Base-by-base conservation (phyloP, 176 grass and related monocot genomes). In the Neostapfia colusana region DNA sequence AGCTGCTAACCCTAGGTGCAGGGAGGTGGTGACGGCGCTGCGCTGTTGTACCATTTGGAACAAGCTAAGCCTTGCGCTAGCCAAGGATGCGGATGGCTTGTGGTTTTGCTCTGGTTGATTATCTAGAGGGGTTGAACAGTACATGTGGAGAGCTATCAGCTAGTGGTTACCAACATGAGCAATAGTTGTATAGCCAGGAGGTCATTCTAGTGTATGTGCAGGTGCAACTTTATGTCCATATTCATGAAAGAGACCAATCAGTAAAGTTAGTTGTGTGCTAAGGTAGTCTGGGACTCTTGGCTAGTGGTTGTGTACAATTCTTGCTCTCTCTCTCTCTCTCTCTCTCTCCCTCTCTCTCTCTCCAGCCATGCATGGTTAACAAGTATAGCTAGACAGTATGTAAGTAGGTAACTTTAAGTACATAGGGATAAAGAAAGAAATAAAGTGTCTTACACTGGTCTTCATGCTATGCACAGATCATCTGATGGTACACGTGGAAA, bases 221-320 rank as follows among this genome's bases (percentile, higher is more conserved):
- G 75, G 70, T 70, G 55, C 81, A 80, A 84, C 76, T 88, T 88
- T 88, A 88, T 84, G 81, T 84, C 86, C 76, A 75, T 88, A 56
- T 80, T 80, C 76, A 84, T 80, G 76, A 88, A 84, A 88, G 70
- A 80, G 81, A 88, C 75, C 76, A 80, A 84, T 80, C 86, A 88
- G 81, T 80, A 88, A 88, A 88, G 86, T 39, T 80, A 72, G 63
- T 54, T 31, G 31, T 70, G 79, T 80, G 50, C 69, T 75, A 88
- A 75, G 50, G 42, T 67, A 67, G 53, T 70, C 37, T 50, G 69
- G 50, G 64, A 84, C 69, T 85, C 46, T 67, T 59, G n/a, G 58
- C 69, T 76, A 68, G 62, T 81, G 67, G 77, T 68, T 53, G 72
- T 85, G 66, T 82, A 67, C 35, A 84, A 74, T 70, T 75, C 76